Evolutionary conservation across 768 basidiomycete genomes (phyloP).

Genomic region (Suillus tomentosus): DNA sequence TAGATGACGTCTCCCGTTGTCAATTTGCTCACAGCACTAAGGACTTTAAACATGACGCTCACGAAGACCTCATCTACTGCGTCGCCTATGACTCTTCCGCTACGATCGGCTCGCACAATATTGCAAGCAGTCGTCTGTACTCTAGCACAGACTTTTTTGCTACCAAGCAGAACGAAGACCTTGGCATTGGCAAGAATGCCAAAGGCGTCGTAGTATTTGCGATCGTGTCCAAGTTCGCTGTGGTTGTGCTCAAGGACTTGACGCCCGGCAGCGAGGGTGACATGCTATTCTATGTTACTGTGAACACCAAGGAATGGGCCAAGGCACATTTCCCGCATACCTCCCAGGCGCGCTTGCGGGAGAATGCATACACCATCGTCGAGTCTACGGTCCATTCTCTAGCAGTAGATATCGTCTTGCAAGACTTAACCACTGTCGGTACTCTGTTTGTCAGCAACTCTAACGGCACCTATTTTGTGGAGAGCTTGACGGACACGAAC

Average conservation of each 20-base stretch:
- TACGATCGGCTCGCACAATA: constrained; percentile 41
- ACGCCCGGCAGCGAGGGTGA: constrained; percentile 57
- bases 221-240: constrained; percentile 89
- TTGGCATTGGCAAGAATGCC: constrained; percentile 86
- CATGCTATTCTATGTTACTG: constrained; percentile 84
- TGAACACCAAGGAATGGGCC: constrained; percentile 84
- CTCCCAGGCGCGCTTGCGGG: constrained; percentile 71
- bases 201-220: constrained; percentile 90
- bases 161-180: constrained; percentile 66
- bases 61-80: constrained; percentile 81
- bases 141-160: constrained; percentile 86
- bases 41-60: constrained; percentile 80
- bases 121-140: constrained; percentile 70
- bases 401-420: constrained; percentile 88
- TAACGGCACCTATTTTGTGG: constrained; percentile 93
- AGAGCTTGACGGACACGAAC: constrained; percentile 91
- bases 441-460: constrained; percentile 96
- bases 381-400: constrained; percentile 93
- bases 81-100: constrained; percentile 77
- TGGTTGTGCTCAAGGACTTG: constrained; percentile 83
- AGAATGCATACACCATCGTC: constrained; percentile 96
- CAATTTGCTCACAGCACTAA: constrained; percentile 87
- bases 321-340: constrained; percentile 93
- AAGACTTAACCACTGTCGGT: constrained; percentile 66
- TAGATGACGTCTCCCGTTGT: constrained; percentile 75